phyloP scores from a whole-genome alignment of 2,329 filamentous ascomycete species.

The Emericellopsis cladophorae region DNA sequence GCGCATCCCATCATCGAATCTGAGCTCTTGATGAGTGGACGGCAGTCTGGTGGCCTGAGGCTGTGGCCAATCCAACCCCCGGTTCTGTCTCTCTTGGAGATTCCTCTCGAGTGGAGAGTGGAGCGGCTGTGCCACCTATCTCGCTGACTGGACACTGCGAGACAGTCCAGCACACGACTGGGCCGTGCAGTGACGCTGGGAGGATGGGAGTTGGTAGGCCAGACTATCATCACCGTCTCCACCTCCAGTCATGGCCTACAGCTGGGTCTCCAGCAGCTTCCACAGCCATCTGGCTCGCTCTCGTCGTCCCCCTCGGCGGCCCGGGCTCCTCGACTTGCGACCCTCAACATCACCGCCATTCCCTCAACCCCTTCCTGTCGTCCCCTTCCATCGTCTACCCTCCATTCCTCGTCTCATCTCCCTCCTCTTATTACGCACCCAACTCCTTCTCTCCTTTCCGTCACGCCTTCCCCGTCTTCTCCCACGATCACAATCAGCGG shows the following conservation, averaged over 20 bases:
- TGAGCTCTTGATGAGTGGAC: no score
- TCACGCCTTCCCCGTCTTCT: slow-evolving; percentile 2
- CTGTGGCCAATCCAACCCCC: no score
- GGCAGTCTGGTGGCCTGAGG: no score
- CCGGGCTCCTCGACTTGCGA: slow-evolving; percentile 8
- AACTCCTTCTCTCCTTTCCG: slow-evolving; percentile 8
- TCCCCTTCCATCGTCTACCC: slow-evolving; percentile 16
- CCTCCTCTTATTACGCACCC: slow-evolving; percentile 5
- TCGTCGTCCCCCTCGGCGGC: slow-evolving; percentile 4
- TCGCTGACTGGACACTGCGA: no score
- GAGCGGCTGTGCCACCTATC: no score
- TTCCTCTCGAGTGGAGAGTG: no score
- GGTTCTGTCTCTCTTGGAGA: no score
- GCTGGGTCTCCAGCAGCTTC: background rate
- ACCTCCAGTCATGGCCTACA: background rate
- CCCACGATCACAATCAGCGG: slow-evolving; percentile 10
- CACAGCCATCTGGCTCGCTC: background rate
- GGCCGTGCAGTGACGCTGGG: no score
- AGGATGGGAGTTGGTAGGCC: no score
- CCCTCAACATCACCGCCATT: slow-evolving; percentile 20
- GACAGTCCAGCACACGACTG: no score
- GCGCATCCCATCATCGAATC: no score
- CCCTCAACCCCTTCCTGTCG: slow-evolving; percentile 15
- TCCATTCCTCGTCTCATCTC: slow-evolving; percentile 18
- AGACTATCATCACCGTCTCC: background rate